Conservation (phyloP, 2,329 filamentous ascomycete genomes). For the Neofusicoccum kwambonambiense region DNA sequence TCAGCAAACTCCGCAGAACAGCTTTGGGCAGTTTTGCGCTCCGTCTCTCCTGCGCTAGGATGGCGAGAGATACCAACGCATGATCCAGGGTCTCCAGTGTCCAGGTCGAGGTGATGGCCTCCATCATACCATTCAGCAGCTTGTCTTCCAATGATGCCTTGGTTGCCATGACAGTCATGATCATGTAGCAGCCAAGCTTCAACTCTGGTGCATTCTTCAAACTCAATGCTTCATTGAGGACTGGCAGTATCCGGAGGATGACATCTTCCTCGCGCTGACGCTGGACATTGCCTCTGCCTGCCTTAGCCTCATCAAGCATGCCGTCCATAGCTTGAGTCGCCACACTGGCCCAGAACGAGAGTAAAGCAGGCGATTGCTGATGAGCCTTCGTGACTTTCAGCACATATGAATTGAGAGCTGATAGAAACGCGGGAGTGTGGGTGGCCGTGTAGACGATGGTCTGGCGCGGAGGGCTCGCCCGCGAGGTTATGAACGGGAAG, state of each 20-base stretch:
- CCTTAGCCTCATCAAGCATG: slow-evolving; percentile 74
- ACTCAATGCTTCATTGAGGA: slow-evolving; percentile 74
- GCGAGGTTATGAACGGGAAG: slow-evolving; percentile 76
- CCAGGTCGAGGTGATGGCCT: slow-evolving; percentile 78
- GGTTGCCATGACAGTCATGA: slow-evolving; percentile 78
- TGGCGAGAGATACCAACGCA: slow-evolving; percentile 75
- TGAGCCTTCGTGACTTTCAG: slow-evolving; percentile 69
- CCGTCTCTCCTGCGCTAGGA: slow-evolving; percentile 77
- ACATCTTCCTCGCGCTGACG: slow-evolving; percentile 76
- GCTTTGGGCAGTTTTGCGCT: slow-evolving; percentile 67
- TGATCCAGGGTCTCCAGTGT: slow-evolving; percentile 68
- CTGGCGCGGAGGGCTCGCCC: slow-evolving; percentile 73
- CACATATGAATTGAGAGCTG: slow-evolving; percentile 74
- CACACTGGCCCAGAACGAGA: slow-evolving; percentile 89
- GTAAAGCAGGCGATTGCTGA: slow-evolving; percentile 72
- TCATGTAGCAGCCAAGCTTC: slow-evolving; percentile 87
- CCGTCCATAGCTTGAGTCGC: slow-evolving; percentile 81
- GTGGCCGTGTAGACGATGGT: slow-evolving; percentile 81
- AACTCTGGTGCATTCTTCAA: slow-evolving; percentile 75
- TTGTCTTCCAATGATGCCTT: slow-evolving; percentile 78
- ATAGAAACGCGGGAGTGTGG: slow-evolving; percentile 73
- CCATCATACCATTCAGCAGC: slow-evolving; percentile 84
- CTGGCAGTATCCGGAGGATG: slow-evolving; percentile 65
- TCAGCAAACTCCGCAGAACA: slow-evolving; percentile 68
- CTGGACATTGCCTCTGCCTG: slow-evolving; percentile 73